Evolutionary conservation across 1,284 basidiomycete species (phyloP), one percentile per base, ranked within the genome.

Genomic region (Trichosporon sp.): DNA sequence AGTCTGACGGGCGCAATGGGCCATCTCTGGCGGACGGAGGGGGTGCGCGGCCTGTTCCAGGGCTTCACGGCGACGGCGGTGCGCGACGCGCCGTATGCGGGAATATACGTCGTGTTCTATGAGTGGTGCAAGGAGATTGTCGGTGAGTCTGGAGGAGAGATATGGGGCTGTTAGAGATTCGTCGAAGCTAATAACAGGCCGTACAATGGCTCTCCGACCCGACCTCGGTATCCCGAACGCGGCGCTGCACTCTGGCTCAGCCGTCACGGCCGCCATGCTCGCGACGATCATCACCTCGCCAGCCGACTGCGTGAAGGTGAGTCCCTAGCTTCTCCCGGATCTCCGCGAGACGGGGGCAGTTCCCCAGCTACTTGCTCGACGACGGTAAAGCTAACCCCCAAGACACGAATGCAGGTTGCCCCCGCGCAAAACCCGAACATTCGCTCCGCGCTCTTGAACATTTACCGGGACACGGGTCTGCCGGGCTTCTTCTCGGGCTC

Each of bases 41-140:
- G 96, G 0, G 88, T 93, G 1, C 87, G 89, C 43, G 95, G 94
- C 71, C 86, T 97, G 38, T 91, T 96, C 80, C 90, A 93, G 69
- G 96, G 96, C 0, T 92, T 97, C 78, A 83, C 92, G 38, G 94
- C 96, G 0, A 96, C 95, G 0, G 93, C 94, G 0, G 86, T 96
- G 26, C 88, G 96, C 46, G 96, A 99, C 80, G 96, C 96, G 1
- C 97, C 96, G 0, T 96, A 98, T 78, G 96, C 96, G 0, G 96
- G 96, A 0, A 82, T 99, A 7, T 99, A 98, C 77, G 88, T 98
- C 19, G 89, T 95, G 0, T 90, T 92, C 68, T 99, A 99, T 81
- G 96, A 98, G 82, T 88, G 89, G 61, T 88, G 91, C 74, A 96
- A 96, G 80, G 87, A 87, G 54, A 87, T 92, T 74, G 91, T 91